Evolutionary conservation across 139 green algal genomes (phyloP), one percentile per base, ranked within the genome.

Genomic region (Volvox africanus): DNA sequence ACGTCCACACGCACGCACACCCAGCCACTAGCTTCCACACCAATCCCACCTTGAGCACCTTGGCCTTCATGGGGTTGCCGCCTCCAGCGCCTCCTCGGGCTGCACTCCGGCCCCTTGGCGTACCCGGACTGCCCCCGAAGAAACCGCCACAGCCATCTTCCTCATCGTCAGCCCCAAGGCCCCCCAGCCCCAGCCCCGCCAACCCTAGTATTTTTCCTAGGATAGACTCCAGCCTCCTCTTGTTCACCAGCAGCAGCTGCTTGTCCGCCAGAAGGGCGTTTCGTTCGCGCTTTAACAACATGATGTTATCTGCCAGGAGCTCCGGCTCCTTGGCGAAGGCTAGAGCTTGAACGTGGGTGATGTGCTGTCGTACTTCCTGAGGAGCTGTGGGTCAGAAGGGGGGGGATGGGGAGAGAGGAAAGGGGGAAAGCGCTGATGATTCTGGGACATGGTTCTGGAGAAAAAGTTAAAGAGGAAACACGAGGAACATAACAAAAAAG

Each of bases 191-290:
- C 68, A 88, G 33, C 30, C 86, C 69, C 37, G 18, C 61, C 30
- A 78, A 50, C 6, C 73, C 86, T 50, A 90, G 86, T 6, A 77
- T 19, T 30, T 84, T 83, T 30, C 28, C 5, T 22, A 90, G 73
- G 50, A 84, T 61, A 24, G 73, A 26, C 75, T 90, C 86, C 30
- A 90, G 75, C 33, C 86, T 44, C 73, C 86, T 75, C 86, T 90
- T 90, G 50, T 90, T 90, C 3, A 90, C 86, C 30, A 90, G 75
- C 50, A 90, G 86, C 73, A 90, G 36, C 69, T 90, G 73, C 71
- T 91, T 91, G 61, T 91, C 87, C 18, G 44, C 36, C 61, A 86
- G 61, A 35, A 91, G 87, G 6, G 76, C 33, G 87, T 91, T 91
- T 32, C 76, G 76, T 77, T 91, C 87, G 13, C 76, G 61, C 87